Base-by-base conservation (phyloP, 805 yeast species). In the Wickerhamiella hasegawae region DNA sequence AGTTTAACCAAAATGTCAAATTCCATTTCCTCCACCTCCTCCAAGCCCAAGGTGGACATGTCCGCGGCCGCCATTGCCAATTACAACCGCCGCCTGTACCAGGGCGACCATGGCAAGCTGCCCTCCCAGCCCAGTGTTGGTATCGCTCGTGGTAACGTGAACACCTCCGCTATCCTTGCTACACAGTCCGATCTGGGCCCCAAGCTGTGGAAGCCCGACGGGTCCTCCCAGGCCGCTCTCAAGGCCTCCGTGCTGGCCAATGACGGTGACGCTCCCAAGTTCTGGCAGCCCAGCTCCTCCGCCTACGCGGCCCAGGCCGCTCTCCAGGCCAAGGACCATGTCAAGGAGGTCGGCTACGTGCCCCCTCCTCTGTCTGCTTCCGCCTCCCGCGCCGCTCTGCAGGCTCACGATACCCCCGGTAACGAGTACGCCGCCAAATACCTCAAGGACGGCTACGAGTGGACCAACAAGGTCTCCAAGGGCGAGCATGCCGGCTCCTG, bases 231-330 rank as follows among this genome's bases (percentile, higher is more conserved):
- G 20, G 58, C 57, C 11, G 55, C 58, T 15, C 45, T 48, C 20
- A 40, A 45, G 17, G 65, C 65, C 10, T 60, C 63, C 20, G 36
- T 46, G 22, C 45, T 51, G 22, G 63, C 65, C 20, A 44, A 48
- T 34, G 24, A 43, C 10, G 32, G 47, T 32, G 43, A 49, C 28
- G 48, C 55, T n/a, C 66, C 54, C 29, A 59, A 40, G 37, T 40
- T 43, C 40, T 48, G 57, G 56, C 42, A 37, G 45, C 57, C 54
- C 20, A 68, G 67, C 2, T 60, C 65, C 51, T 60, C 65, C 51
- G 62, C 63, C 30, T 41, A 36, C 9, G 75, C 76, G 20, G 78
- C 75, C 21, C 55, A 68, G 18, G 76, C 77, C 12, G 69, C 77
- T 1, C 64, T 67, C 35, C 54, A 54, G 28, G 55, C 55, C 32